Conservation (phyloP, 1,139 yeast genomes). For the Candida dubliniensis region DNA sequence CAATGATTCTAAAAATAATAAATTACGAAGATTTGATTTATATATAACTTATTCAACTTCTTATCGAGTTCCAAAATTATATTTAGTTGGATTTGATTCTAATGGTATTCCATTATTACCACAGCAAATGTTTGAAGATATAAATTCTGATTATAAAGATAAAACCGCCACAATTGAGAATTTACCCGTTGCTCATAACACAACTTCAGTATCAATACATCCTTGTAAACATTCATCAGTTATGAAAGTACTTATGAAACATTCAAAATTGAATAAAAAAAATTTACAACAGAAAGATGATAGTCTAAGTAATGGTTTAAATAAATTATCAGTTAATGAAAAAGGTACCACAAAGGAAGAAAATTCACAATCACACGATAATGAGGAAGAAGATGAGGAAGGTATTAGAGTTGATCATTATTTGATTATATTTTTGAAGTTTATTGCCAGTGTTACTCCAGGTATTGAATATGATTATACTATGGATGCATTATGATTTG, state of each 20-base stretch:
- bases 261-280: slow-evolving; percentile 23
- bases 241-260: slow-evolving; percentile 82
- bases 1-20: slow-evolving; percentile 25
- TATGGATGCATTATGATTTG: slow-evolving; percentile 71
- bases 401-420: slow-evolving; percentile 85
- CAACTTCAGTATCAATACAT: slow-evolving; percentile 88
- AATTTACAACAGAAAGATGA: slow-evolving; percentile 28
- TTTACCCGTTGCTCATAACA: slow-evolving; percentile 77
- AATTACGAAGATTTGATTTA: slow-evolving; percentile 74
- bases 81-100: slow-evolving; percentile 80
- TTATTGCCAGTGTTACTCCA: slow-evolving; percentile 95
- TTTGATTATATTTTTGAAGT: slow-evolving; percentile 81
- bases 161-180: slow-evolving; percentile 96
- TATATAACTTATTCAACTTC: slow-evolving; percentile 93
- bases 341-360: slow-evolving; percentile 32
- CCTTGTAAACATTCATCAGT: slow-evolving; percentile 96
- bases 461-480: slow-evolving; percentile 97
- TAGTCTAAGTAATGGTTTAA: slow-evolving; percentile 22
- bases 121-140: slow-evolving; percentile 90
- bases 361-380: slow-evolving; percentile 17
- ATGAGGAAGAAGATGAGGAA: slow-evolving; percentile 39
- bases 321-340: slow-evolving; percentile 18
- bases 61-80: slow-evolving; percentile 93
- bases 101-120: slow-evolving; percentile 88
- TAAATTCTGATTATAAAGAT: slow-evolving; percentile 85